phyloP scores from a whole-genome alignment of 495 filamentous ascomycete species.

The Tuber borchii region DNA sequence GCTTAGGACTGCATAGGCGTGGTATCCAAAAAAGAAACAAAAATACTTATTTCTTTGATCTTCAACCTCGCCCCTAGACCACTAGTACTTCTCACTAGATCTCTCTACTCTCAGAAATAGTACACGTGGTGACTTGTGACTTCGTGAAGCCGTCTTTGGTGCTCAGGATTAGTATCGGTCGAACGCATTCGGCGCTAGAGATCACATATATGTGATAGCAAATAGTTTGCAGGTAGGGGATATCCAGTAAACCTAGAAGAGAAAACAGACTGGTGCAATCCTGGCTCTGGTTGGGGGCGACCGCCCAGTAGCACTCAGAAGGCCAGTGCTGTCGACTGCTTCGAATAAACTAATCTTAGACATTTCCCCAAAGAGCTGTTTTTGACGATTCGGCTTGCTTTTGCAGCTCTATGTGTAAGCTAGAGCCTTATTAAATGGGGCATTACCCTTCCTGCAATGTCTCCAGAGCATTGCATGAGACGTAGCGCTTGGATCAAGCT shows the following conservation, averaged over 20 bases:
- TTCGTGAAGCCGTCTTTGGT: constrained; percentile 57
- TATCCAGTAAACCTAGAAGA: constrained; percentile 54
- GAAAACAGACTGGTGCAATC: constrained; percentile 56
- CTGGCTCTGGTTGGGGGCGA: constrained; percentile 49
- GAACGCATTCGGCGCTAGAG: constrained; percentile 55
- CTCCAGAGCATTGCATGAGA: constrained; percentile 58
- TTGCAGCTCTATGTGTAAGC: constrained; percentile 44
- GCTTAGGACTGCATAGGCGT: constrained; percentile 69
- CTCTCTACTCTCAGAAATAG: constrained; percentile 49
- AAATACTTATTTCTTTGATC: constrained; percentile 53
- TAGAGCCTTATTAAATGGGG: constrained; percentile 12
- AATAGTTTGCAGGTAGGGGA: constrained; percentile 56
- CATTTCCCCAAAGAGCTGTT: constrained; percentile 51
- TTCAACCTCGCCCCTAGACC: constrained; percentile 37
- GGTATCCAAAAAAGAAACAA: constrained; percentile 49
- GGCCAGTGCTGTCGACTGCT: constrained; percentile 66
- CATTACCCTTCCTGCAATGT: constrained; percentile 47
- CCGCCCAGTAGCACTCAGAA: constrained; percentile 56
- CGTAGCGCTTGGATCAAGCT: constrained; percentile 42
- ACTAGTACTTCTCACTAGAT: constrained; percentile 44
- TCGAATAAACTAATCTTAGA: constrained; percentile 75
- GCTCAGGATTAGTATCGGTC: constrained; percentile 57
- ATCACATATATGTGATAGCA: constrained; percentile 63
- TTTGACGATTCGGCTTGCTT: constrained; percentile 46
- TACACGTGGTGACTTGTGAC: constrained; percentile 52